Evolutionary conservation across 1,284 basidiomycete genomes (phyloP).

Genomic region (Calocybe gambosa): DNA sequence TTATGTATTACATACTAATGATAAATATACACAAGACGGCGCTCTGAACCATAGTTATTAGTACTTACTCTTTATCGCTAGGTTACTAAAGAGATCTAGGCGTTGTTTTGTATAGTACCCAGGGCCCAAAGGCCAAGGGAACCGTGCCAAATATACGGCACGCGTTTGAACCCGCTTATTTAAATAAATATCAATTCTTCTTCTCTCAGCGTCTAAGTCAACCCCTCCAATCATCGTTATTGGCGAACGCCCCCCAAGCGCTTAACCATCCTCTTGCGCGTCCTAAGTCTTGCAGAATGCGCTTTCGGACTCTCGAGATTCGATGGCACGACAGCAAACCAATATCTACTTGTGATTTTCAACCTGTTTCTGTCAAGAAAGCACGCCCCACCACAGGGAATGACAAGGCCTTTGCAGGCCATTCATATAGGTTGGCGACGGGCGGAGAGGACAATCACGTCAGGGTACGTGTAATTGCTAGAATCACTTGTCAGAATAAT

Average conservation of each 20-base stretch:
- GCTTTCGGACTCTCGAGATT: conserved; percentile 82
- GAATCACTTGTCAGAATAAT: conserved; percentile 4
- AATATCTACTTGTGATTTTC: conserved; percentile 93
- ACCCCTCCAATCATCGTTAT: background rate
- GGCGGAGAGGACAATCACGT: conserved; percentile 98
- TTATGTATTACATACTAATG: too few species aligned
- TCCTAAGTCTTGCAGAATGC: conserved; percentile 39
- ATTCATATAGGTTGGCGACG: conserved; percentile 87
- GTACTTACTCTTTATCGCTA: background rate
- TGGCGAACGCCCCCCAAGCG: background rate
- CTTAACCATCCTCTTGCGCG: background rate
- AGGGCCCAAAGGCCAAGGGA: background rate
- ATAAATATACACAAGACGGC: too few species aligned
- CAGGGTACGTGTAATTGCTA: conserved; percentile 58
- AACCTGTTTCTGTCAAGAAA: conserved; percentile 71
- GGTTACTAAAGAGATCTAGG: background rate
- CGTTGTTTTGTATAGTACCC: background rate
- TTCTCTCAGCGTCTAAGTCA: background rate
- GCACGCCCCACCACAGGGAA: conserved; percentile 55
- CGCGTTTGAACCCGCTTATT: background rate
- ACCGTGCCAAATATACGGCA: background rate
- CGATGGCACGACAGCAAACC: conserved; percentile 95
- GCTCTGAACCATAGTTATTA: too few species aligned
- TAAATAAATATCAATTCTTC: background rate
- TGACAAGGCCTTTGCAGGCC: conserved; percentile 51